Conservation (phyloP, 163 green algal species). For the Volvox carteri region DNA sequence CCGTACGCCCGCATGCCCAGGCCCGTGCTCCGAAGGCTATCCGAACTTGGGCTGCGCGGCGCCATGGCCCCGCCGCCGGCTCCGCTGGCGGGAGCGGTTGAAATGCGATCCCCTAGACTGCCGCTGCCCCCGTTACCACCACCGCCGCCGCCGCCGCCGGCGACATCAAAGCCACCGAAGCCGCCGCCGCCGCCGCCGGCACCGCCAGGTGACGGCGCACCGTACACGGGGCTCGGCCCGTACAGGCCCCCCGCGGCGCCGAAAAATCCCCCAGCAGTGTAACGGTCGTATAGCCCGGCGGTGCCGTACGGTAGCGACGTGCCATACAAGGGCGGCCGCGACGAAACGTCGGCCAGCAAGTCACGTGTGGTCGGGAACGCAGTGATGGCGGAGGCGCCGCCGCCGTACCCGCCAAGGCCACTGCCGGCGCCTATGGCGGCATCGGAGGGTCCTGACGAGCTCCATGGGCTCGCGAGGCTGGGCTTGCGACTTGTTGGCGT, state of each 20-base stretch:
- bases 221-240: conserved; percentile 1
- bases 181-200: not conserved
- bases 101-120: not conserved
- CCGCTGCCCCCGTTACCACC: not conserved
- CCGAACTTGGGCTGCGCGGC: not conserved
- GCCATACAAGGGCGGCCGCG: conserved; percentile 1
- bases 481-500: conserved; percentile 47
- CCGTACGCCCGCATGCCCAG: not conserved
- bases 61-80: not conserved
- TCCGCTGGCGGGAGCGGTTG: not conserved
- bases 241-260: not conserved
- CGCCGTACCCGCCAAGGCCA: not conserved
- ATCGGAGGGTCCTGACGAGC: conserved; percentile 15
- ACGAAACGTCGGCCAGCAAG: not conserved
- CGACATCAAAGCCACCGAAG: not conserved
- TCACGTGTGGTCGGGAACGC: not conserved
- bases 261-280: conserved; percentile 6
- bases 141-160: not conserved
- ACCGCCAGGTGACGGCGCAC: not conserved
- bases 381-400: not conserved
- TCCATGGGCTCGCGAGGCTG: conserved; percentile 13
- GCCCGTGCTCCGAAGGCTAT: not conserved
- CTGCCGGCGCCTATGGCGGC: not conserved
- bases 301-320: conserved; percentile 4
- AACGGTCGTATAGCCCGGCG: conserved; percentile 3